These are phyloP conservation scores for Lachnellula subtilissima DNA, from an alignment of 2,329 filamentous ascomycete genomes.

Conservation along the genomic window DNA sequence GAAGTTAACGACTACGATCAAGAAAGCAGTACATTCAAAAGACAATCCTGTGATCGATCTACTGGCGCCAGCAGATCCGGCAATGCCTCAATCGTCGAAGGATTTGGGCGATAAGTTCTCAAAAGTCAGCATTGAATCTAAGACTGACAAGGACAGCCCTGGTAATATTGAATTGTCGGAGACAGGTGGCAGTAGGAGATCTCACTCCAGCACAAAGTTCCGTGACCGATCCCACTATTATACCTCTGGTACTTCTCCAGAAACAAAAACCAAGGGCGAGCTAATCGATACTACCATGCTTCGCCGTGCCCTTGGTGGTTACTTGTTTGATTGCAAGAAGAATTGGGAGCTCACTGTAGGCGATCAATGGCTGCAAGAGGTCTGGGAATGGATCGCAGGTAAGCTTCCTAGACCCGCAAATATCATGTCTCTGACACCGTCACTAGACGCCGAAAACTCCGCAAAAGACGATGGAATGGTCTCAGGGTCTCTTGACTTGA, in stretches of 20 bases:
- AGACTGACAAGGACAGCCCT: neutral
- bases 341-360: conserved; percentile 66
- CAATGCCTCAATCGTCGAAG: neutral
- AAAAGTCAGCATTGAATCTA: conserved; percentile 8
- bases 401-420: conserved; percentile 27
- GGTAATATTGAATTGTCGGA: neutral
- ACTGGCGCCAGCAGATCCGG: conserved; percentile 7
- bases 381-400: conserved; percentile 75
- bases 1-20: conserved; percentile 28
- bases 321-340: conserved; percentile 57
- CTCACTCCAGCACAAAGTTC: conserved; percentile 48
- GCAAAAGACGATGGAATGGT: conserved; percentile 67
- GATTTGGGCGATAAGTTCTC: conserved; percentile 11
- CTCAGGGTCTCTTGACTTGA: conserved; percentile 62
- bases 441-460: conserved; percentile 55
- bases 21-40: conserved; percentile 16
- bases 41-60: conserved; percentile 22
- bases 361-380: conserved; percentile 68
- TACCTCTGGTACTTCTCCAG: conserved; percentile 5
- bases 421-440: neutral
- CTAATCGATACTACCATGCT: conserved; percentile 49
- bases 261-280: conserved; percentile 14
- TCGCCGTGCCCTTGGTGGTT: conserved; percentile 55
- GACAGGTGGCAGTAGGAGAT: neutral
- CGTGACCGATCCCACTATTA: conserved; percentile 50